A percentile compares a stretch with the other conserved stretches of the same genome.
Evolutionary conservation across 2,329 filamentous ascomycete species (phyloP).

Genomic region (Sporothrix humicola): DNA sequence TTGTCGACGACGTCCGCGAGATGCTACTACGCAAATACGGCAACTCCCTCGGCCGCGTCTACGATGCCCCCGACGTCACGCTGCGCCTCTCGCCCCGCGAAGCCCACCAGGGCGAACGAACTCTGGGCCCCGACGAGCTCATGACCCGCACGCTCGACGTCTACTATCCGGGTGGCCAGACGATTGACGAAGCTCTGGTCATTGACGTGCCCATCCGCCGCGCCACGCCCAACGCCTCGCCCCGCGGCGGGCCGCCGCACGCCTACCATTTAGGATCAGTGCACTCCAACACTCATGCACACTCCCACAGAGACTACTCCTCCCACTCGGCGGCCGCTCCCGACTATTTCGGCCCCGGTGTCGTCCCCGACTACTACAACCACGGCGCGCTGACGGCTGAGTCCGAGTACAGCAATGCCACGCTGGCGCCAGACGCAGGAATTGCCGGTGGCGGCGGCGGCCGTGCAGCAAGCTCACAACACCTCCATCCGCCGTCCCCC

Average conservation of each 20-base stretch:
- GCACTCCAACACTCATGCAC: not conserved
- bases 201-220: constrained; percentile 74
- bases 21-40: constrained; percentile 91
- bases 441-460: not conserved
- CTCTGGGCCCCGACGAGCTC: constrained; percentile 83
- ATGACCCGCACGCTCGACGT: constrained; percentile 78
- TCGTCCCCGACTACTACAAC: constrained; percentile 37
- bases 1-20: constrained; percentile 94
- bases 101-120: constrained; percentile 63
- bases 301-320: constrained; percentile 68
- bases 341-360: constrained; percentile 79
- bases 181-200: constrained; percentile 83
- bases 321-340: constrained; percentile 56
- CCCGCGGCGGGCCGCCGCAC: constrained; percentile 59
- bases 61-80: constrained; percentile 87
- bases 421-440: constrained; percentile 17
- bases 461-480: constrained; percentile 3
- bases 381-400: constrained; percentile 17
- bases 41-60: constrained; percentile 86
- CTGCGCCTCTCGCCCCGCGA: constrained; percentile 79
- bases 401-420: constrained; percentile 30
- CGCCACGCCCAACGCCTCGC: constrained; percentile 77
- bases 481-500: constrained; percentile 40
- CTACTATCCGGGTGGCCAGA: constrained; percentile 86
- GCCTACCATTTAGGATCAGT: constrained; percentile 35